These are phyloP conservation scores for Ceratorhiza oryzae-sativae DNA, from an alignment of 1,284 basidiomycete genomes.

Conservation along the genomic window DNA sequence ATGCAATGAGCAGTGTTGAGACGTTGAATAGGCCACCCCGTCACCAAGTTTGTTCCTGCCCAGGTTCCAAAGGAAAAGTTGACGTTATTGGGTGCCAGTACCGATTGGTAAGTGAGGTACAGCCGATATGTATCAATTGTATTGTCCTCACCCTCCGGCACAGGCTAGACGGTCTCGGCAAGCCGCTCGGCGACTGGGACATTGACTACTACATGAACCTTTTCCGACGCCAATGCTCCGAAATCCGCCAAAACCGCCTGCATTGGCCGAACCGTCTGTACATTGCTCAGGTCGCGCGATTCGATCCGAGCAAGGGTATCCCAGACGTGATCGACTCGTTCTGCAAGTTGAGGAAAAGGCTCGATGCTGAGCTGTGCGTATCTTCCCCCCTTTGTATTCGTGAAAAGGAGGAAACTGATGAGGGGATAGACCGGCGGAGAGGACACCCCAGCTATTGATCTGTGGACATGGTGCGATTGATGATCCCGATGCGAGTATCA, in stretches of 20 bases:
- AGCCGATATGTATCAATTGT: background rate
- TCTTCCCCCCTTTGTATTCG: background rate
- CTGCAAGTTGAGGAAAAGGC: slow-evolving; percentile 71
- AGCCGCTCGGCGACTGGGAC: slow-evolving; percentile 77
- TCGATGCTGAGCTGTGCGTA: slow-evolving; percentile 58
- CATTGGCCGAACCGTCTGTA: slow-evolving; percentile 83
- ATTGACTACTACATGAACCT: slow-evolving; percentile 82
- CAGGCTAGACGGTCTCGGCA: slow-evolving; percentile 89
- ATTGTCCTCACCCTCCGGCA: background rate
- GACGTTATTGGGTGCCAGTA: slow-evolving; percentile 75
- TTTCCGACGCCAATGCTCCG: slow-evolving; percentile 73
- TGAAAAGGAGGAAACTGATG: background rate
- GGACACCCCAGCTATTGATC: slow-evolving; percentile 80
- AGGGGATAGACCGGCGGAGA: slow-evolving; percentile 50
- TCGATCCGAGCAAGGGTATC: slow-evolving; percentile 79
- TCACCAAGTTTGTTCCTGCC: slow-evolving; percentile 86
- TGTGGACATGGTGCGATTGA: slow-evolving; percentile 89
- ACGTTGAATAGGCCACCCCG: slow-evolving; percentile 67
- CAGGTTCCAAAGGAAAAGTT: slow-evolving; percentile 77
- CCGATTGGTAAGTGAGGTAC: slow-evolving; percentile 68
- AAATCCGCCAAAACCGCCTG: slow-evolving; percentile 78
- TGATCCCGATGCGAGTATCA: slow-evolving; percentile 75
- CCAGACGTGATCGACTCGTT: slow-evolving; percentile 85
- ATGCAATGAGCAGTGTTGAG: too few relatives aligned
- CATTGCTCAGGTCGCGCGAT: slow-evolving; percentile 83